Percentiles rank a stretch among this genome's conserved stretches.
phyloP scores from a whole-genome alignment of 139 green algal genomes.

The Auxenochlorella pyrenoidosa region DNA sequence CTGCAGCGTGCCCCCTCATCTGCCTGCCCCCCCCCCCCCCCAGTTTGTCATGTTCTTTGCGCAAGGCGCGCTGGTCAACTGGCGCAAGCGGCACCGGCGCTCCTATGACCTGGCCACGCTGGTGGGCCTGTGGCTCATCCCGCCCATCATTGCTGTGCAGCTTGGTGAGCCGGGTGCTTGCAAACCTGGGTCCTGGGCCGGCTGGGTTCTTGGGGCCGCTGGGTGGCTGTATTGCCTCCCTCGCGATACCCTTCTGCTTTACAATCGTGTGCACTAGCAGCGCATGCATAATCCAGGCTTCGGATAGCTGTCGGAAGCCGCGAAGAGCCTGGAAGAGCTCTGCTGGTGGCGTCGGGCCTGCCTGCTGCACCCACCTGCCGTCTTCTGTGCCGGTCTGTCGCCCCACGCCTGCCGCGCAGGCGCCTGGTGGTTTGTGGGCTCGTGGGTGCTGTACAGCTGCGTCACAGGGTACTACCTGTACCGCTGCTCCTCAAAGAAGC shows the following conservation, averaged over 20 bases:
- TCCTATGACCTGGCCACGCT: conserved; percentile 88
- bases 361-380: not conserved
- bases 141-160: conserved; percentile 68
- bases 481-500: conserved; percentile 53
- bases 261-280: no score
- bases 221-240: no score
- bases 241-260: no score
- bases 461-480: conserved; percentile 75
- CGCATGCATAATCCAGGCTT: no score
- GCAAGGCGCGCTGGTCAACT: conserved; percentile 78
- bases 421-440: conserved; percentile 82
- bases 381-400: no score
- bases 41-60: conserved; percentile 56
- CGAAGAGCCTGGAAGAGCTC: no score
- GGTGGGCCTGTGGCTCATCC: conserved; percentile 89
- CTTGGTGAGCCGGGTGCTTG: conserved; percentile 48
- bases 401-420: not conserved
- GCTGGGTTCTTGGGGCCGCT: no score
- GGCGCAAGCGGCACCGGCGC: conserved; percentile 78
- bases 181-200: no score
- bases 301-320: no score
- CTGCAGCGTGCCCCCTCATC: not conserved
- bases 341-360: no score
- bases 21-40: not conserved
- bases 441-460: conserved; percentile 73